phyloP scores from a whole-genome alignment of 768 basidiomycete species.

The Gelatoporia subvermispora region DNA sequence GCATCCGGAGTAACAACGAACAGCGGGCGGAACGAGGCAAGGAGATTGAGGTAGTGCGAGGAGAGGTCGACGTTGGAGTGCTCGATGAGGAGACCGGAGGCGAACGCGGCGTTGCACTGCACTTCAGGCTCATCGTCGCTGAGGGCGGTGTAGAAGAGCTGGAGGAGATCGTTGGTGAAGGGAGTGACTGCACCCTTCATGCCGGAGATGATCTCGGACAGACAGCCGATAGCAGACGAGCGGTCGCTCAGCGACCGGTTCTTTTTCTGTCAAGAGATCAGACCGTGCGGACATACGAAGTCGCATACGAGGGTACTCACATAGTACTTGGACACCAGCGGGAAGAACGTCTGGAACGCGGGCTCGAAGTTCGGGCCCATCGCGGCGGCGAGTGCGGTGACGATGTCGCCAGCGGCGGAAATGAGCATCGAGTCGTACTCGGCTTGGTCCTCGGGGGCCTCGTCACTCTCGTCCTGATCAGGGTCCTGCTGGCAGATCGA shows the following conservation, averaged over 20 bases:
- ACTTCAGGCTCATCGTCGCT: slow-evolving; percentile 88
- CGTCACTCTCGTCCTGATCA: slow-evolving; percentile 84
- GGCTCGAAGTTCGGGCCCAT: slow-evolving; percentile 81
- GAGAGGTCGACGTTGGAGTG: slow-evolving; percentile 79
- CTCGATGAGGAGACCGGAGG: slow-evolving; percentile 86
- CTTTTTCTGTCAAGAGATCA: slow-evolving; percentile 69
- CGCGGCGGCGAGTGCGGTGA: slow-evolving; percentile 79
- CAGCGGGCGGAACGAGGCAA: slow-evolving; percentile 74
- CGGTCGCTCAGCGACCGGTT: slow-evolving; percentile 86
- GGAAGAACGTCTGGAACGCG: slow-evolving; percentile 83
- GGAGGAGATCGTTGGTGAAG: slow-evolving; percentile 74
- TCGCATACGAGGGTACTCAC: slow-evolving; percentile 51
- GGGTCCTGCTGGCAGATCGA: slow-evolving; percentile 96
- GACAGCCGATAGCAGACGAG: slow-evolving; percentile 86
- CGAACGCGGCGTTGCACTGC: slow-evolving; percentile 94
- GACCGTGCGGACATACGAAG: too few species aligned
- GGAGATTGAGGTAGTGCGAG: slow-evolving; percentile 73
- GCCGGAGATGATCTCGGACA: slow-evolving; percentile 93
- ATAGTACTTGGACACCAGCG: slow-evolving; percentile 87
- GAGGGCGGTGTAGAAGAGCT: slow-evolving; percentile 81
- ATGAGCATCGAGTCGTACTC: slow-evolving; percentile 97
- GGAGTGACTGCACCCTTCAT: slow-evolving; percentile 84
- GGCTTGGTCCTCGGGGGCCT: slow-evolving; percentile 83
- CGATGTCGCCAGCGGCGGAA: slow-evolving; percentile 90
- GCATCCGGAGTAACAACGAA: slow-evolving; percentile 66